Percentiles rank a stretch among this genome's conserved stretches.
Evolutionary conservation across 441 rosid species (phyloP).

Genomic region (Gossypium aridum): DNA sequence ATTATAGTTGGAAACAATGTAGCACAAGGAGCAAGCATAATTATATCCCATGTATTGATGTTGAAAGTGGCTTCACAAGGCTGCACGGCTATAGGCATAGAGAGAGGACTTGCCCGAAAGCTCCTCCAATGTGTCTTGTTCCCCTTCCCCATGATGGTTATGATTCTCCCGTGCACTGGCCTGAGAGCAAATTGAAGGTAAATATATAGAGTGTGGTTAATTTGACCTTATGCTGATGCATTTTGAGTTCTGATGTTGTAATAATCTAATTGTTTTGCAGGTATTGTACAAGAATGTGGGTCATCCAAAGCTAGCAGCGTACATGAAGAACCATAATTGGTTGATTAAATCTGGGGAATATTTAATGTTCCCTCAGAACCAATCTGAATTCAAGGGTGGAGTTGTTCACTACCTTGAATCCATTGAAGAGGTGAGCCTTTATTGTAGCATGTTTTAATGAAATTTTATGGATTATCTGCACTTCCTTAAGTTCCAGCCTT

Average conservation of each 20-base stretch:
- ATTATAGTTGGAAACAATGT: slow-evolving; percentile 79
- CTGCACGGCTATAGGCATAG: slow-evolving; percentile 67
- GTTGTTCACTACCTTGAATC: slow-evolving; percentile 85
- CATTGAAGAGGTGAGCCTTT: slow-evolving; percentile 74
- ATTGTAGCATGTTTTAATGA: background rate
- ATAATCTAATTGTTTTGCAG: slow-evolving; percentile 37
- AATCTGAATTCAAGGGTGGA: slow-evolving; percentile 69
- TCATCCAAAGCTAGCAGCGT: slow-evolving; percentile 85
- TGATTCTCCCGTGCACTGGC: slow-evolving; percentile 69
- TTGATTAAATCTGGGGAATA: slow-evolving; percentile 58
- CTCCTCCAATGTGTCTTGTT: slow-evolving; percentile 74
- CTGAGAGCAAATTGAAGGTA: slow-evolving; percentile 82
- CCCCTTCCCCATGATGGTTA: slow-evolving; percentile 83
- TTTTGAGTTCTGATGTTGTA: slow-evolving; percentile 10
- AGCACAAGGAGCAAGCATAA: slow-evolving; percentile 86
- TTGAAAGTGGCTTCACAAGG: slow-evolving; percentile 56
- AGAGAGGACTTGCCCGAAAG: slow-evolving; percentile 87
- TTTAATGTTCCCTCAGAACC: slow-evolving; percentile 73
- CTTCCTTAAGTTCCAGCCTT: background rate
- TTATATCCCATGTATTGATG: slow-evolving; percentile 94
- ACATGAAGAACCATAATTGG: slow-evolving; percentile 72
- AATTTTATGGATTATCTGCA: background rate
- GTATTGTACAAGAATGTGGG: slow-evolving; percentile 78
- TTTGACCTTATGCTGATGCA: background rate
- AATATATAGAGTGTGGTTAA: background rate